Percentiles rank a stretch among this genome's conserved stretches.
phyloP scores from a whole-genome alignment of 352 stramenopile genomes.

The Albugo candida region DNA sequence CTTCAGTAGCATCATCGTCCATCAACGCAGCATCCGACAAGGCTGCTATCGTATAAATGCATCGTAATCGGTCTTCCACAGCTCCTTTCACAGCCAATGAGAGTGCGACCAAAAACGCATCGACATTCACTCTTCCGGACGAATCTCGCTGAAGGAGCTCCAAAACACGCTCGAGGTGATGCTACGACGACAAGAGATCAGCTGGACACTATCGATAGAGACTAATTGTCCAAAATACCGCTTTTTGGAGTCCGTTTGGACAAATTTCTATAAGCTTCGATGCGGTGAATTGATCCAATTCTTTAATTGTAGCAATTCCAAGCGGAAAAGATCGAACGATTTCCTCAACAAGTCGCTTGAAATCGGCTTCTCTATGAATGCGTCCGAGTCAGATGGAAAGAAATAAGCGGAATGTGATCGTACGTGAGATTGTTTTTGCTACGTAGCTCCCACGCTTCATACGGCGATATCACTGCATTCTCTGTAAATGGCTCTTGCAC shows the following conservation, averaged over 20 bases:
- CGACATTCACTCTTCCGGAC: slow-evolving; percentile 36
- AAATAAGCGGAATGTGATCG: not conserved
- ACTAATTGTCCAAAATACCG: slow-evolving; percentile 10
- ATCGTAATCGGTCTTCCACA: slow-evolving; percentile 42
- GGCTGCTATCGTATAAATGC: slow-evolving; percentile 48
- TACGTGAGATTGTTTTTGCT: slow-evolving; percentile 68
- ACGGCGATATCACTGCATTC: slow-evolving; percentile 53
- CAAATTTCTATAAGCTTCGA: slow-evolving; percentile 39
- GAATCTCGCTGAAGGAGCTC: slow-evolving; percentile 35
- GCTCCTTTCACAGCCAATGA: slow-evolving; percentile 63
- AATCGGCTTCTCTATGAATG: slow-evolving; percentile 21
- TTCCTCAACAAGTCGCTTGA: slow-evolving; percentile 23
- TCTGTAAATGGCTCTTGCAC: slow-evolving; percentile 55
- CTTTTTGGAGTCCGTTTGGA: slow-evolving; percentile 38
- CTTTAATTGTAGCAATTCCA: slow-evolving; percentile 41
- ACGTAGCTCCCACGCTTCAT: slow-evolving; percentile 70
- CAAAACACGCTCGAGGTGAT: slow-evolving; percentile 61
- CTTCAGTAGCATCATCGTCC: slow-evolving; percentile 10
- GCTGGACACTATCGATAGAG: not conserved
- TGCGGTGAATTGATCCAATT: slow-evolving; percentile 64
- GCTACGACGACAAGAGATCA: slow-evolving; percentile 10
- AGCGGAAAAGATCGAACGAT: slow-evolving; percentile 31
- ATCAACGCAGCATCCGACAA: slow-evolving; percentile 11
- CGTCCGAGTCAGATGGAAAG: not conserved
- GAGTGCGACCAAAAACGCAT: slow-evolving; percentile 61